Evolutionary conservation across 208 protist genomes (phyloP).

Genomic region (Trypanosoma platydactyli): DNA sequence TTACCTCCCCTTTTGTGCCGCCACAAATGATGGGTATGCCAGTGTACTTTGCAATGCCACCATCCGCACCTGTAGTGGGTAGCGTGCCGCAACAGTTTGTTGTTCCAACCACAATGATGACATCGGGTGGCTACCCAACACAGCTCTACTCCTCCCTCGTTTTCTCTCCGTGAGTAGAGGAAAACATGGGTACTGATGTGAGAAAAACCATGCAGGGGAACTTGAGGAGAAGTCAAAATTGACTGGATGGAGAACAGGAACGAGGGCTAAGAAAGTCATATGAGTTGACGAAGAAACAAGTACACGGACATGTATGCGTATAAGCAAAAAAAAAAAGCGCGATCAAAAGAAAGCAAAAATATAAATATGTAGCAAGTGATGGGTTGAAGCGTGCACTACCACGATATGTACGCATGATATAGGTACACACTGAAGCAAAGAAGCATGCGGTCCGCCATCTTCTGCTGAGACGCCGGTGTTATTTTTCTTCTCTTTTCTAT

Average conservation of each 20-base stretch:
- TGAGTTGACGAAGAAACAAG: neutral
- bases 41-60: slow-evolving; percentile 17
- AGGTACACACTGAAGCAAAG: neutral
- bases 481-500: too few relatives aligned
- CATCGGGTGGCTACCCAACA: slow-evolving; percentile 8
- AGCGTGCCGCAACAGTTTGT: slow-evolving; percentile 15
- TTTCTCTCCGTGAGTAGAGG: slow-evolving; percentile 3
- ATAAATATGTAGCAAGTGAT: too few relatives aligned
- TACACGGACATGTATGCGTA: neutral
- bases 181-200: neutral
- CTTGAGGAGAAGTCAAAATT: neutral
- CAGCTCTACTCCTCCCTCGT: slow-evolving; percentile 16
- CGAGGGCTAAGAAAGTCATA: neutral
- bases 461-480: too few relatives aligned
- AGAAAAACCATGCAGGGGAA: neutral
- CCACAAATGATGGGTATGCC: slow-evolving; percentile 21
- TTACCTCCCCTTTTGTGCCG: neutral
- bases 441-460: neutral
- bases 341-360: neutral
- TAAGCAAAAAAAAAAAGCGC: neutral
- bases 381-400: neutral
- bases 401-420: neutral
- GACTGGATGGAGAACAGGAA: neutral
- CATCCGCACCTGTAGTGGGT: neutral
- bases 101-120: slow-evolving; percentile 18